Percentiles rank a stretch among this genome's conserved stretches.
These are phyloP conservation scores for Ascochyta lentis DNA, from an alignment of 2,329 filamentous ascomycete genomes.

Conservation along the genomic window DNA sequence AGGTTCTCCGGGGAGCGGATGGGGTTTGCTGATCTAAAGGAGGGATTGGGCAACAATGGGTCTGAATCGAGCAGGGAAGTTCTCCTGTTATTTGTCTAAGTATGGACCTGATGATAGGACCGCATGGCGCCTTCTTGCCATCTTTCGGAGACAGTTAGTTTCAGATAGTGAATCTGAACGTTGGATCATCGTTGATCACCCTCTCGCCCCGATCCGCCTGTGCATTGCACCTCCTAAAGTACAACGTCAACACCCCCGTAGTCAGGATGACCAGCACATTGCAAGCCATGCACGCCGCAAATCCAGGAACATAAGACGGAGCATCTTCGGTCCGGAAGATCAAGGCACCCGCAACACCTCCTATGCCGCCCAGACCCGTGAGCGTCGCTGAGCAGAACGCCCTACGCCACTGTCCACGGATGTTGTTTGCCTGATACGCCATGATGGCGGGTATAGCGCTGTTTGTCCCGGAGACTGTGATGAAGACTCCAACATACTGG, in stretches of 20 bases:
- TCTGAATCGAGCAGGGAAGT: background rate
- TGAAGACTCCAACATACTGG: slow-evolving; percentile 33
- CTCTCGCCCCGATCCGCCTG: slow-evolving; percentile 34
- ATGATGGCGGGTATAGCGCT: slow-evolving; percentile 30
- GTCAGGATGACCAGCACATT: slow-evolving; percentile 30
- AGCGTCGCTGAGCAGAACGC: slow-evolving; percentile 32
- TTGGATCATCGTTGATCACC: slow-evolving; percentile 30
- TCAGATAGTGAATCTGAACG: slow-evolving; percentile 33
- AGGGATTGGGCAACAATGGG: too few relatives aligned
- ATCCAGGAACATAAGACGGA: slow-evolving; percentile 29
- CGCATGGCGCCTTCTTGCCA: background rate
- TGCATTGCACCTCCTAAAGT: slow-evolving; percentile 31
- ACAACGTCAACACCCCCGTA: slow-evolving; percentile 24
- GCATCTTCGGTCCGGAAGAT: slow-evolving; percentile 35
- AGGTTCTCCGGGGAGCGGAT: background rate
- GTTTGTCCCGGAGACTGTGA: slow-evolving; percentile 29
- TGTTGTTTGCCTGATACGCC: slow-evolving; percentile 35
- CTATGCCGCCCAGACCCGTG: slow-evolving; percentile 30
- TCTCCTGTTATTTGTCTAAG: background rate
- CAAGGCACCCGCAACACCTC: slow-evolving; percentile 31
- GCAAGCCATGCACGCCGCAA: slow-evolving; percentile 32
- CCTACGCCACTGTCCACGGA: slow-evolving; percentile 30
- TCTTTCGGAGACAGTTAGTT: background rate
- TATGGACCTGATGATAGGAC: background rate
- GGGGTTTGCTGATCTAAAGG: background rate